These are phyloP conservation scores for Megacollybia platyphylla DNA, from an alignment of 1,284 basidiomycete species.

Conservation along the genomic window DNA sequence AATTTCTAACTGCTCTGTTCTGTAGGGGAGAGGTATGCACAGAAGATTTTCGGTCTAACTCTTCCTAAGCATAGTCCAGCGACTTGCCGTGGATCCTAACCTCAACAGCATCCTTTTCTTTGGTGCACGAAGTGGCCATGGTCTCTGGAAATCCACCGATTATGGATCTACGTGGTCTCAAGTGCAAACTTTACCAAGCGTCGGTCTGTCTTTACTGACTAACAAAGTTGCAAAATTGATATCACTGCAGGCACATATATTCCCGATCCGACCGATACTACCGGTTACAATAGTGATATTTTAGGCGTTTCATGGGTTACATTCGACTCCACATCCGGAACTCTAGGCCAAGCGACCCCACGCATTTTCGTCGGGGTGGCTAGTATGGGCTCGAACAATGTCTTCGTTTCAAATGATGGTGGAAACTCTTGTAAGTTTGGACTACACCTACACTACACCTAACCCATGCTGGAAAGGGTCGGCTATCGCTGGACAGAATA, in stretches of 20 bases:
- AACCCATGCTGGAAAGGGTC: slow-evolving; percentile 23
- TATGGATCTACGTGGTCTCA: slow-evolving; percentile 43
- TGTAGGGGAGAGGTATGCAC: slow-evolving; percentile 22
- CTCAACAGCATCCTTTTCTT: slow-evolving; percentile 47
- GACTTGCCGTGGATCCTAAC: slow-evolving; percentile 52
- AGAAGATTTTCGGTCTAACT: background rate
- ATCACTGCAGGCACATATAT: slow-evolving; percentile 33
- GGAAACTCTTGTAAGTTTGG: slow-evolving; percentile 37
- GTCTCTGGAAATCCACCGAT: slow-evolving; percentile 51
- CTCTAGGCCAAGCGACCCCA: slow-evolving; percentile 36
- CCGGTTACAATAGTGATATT: slow-evolving; percentile 38
- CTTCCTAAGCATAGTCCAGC: slow-evolving; percentile 17
- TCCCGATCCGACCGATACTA: slow-evolving; percentile 39
- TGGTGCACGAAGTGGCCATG: slow-evolving; percentile 49
- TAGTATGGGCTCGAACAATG: slow-evolving; percentile 29
- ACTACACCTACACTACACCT: background rate
- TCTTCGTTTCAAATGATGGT: slow-evolving; percentile 44
- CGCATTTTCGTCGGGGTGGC: slow-evolving; percentile 57
- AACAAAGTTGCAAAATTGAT: background rate
- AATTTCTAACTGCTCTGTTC: slow-evolving; percentile 3
- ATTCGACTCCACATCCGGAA: slow-evolving; percentile 46
- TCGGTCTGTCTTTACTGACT: slow-evolving; percentile 21
- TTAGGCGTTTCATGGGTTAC: slow-evolving; percentile 48
- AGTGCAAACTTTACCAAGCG: slow-evolving; percentile 41
- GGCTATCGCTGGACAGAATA: slow-evolving; percentile 44